Percentiles rank a stretch among this genome's conserved stretches.
These are phyloP conservation scores for Myochromella boudieri DNA, from an alignment of 768 basidiomycete species.

Conservation along the genomic window DNA sequence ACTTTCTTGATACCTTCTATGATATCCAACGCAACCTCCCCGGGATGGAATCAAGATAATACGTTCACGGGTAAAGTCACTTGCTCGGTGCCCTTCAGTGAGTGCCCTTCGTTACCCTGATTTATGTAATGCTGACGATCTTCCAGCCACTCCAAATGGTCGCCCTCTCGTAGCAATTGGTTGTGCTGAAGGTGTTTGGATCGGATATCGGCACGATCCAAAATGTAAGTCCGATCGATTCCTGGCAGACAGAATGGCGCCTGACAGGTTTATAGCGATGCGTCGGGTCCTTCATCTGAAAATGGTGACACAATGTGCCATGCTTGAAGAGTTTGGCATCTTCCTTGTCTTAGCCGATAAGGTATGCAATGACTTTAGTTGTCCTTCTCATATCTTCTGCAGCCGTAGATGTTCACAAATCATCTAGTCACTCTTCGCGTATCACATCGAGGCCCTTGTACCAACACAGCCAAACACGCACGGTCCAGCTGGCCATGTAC, in stretches of 20 bases:
- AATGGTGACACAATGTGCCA: slow-evolving; percentile 92
- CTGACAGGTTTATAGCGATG: slow-evolving; percentile 56
- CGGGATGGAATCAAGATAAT: slow-evolving; percentile 75
- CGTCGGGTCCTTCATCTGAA: slow-evolving; percentile 92
- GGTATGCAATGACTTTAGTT: slow-evolving; percentile 43
- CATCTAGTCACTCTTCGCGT: slow-evolving; percentile 84
- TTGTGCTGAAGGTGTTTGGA: slow-evolving; percentile 96
- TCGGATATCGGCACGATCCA: slow-evolving; percentile 90
- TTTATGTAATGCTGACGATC: slow-evolving; percentile 2
- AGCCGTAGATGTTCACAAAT: slow-evolving; percentile 1
- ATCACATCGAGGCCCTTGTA: slow-evolving; percentile 94
- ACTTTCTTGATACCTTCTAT: slow-evolving; percentile 82
- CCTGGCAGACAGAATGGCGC: not conserved
- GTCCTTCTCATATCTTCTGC: not conserved
- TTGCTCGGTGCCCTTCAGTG: slow-evolving; percentile 92
- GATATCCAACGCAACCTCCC: slow-evolving; percentile 41
- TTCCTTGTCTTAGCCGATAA: slow-evolving; percentile 96
- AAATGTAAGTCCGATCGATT: slow-evolving; percentile 52
- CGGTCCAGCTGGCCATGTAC: slow-evolving; percentile 59
- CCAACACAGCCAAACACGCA: slow-evolving; percentile 76
- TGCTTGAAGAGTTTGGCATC: slow-evolving; percentile 94
- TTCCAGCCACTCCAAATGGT: slow-evolving; percentile 77
- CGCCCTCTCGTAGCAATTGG: slow-evolving; percentile 89
- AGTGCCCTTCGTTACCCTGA: slow-evolving; percentile 34
- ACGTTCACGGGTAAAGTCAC: slow-evolving; percentile 84